These are phyloP conservation scores for Populus pruinosa DNA, from an alignment of 345 rosid genomes.

Conservation along the genomic window DNA sequence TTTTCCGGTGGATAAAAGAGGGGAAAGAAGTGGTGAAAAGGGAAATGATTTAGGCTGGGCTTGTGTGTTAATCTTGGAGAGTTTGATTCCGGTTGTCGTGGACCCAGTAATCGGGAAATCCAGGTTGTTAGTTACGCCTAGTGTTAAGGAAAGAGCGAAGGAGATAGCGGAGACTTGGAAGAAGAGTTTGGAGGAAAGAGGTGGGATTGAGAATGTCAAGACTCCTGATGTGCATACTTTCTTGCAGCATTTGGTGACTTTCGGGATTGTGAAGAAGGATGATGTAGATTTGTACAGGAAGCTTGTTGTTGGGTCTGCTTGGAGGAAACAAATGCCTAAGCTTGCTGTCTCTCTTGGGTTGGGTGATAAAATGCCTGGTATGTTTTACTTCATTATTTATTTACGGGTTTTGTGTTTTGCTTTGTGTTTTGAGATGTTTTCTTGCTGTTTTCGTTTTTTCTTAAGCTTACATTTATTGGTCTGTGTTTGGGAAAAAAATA, in stretches of 20 bases:
- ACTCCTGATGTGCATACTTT: constrained; percentile 98
- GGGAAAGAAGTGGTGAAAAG: constrained; percentile 27
- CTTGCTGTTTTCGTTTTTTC: background rate
- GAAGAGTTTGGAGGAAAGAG: constrained; percentile 81
- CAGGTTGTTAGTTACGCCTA: constrained; percentile 72
- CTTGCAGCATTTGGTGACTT: constrained; percentile 90
- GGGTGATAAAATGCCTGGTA: constrained; percentile 96
- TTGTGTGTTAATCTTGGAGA: constrained; percentile 82
- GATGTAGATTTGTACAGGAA: constrained; percentile 79
- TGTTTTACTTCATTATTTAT: constrained; percentile 5
- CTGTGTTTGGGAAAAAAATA: background rate
- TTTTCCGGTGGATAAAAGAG: constrained; percentile 82
- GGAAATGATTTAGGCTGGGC: constrained; percentile 92
- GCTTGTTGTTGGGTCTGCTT: constrained; percentile 90
- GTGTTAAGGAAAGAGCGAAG: constrained; percentile 63
- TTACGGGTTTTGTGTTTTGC: background rate
- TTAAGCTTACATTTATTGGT: background rate
- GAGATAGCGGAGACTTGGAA: constrained; percentile 93
- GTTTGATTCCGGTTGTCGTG: constrained; percentile 77
- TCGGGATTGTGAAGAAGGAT: constrained; percentile 76
- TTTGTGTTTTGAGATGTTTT: background rate
- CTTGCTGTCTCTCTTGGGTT: constrained; percentile 91
- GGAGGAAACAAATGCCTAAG: constrained; percentile 99
- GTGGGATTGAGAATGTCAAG: constrained; percentile 87
- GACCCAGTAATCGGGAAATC: constrained; percentile 88